Conservation (phyloP, 495 filamentous ascomycete species). For the Aspergillus ellipticus region DNA sequence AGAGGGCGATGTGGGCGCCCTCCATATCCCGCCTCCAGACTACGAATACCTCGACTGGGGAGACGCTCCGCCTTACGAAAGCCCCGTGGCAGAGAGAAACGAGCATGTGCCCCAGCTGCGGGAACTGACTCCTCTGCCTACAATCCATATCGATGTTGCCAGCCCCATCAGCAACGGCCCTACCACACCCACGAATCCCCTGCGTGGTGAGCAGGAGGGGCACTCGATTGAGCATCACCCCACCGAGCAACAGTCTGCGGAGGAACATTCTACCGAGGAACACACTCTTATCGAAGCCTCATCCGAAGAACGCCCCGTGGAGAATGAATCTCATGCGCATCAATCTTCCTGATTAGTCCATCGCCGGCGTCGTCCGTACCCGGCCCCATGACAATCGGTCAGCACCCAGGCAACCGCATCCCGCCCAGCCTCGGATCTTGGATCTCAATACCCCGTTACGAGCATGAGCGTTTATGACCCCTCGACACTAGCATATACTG, state of each 20-base stretch:
- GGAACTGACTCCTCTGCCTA: slow-evolving; percentile 28
- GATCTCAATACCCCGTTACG: slow-evolving; percentile 4
- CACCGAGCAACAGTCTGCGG: background rate
- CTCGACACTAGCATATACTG: slow-evolving; percentile 6
- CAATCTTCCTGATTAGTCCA: background rate
- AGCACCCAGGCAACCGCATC: background rate
- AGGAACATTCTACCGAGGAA: background rate
- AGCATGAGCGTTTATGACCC: slow-evolving; percentile 14
- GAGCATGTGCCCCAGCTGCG: slow-evolving; percentile 18
- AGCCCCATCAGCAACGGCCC: slow-evolving; percentile 32
- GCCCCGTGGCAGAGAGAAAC: slow-evolving; percentile 23
- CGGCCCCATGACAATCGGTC: background rate
- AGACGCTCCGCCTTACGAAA: slow-evolving; percentile 44
- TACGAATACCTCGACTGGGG: slow-evolving; percentile 49
- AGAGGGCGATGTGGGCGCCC: slow-evolving; percentile 35
- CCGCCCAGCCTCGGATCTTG: background rate
- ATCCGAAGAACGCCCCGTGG: background rate
- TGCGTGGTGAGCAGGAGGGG: slow-evolving; percentile 1
- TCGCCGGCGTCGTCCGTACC: background rate
- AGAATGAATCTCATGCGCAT: background rate
- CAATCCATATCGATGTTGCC: slow-evolving; percentile 39
- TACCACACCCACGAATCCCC: slow-evolving; percentile 23
- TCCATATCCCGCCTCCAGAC: slow-evolving; percentile 39
- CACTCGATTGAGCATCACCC: background rate
- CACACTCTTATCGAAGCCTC: background rate